Base-by-base conservation (phyloP, 2,329 filamentous ascomycete genomes). In the Aspergillus sp. region DNA sequence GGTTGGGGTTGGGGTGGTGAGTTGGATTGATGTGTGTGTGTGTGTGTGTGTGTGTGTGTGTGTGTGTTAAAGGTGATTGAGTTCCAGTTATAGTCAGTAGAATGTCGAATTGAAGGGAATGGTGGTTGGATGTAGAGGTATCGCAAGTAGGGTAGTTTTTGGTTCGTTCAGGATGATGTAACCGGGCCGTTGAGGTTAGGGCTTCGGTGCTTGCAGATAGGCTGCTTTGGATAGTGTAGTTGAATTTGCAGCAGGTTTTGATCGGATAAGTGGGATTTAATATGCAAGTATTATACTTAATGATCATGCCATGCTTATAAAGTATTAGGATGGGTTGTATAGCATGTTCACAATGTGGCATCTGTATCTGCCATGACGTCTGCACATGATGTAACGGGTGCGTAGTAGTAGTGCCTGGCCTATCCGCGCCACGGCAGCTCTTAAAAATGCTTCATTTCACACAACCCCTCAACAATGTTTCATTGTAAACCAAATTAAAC, bases 371-470 rank as follows among this genome's bases (percentile, higher is more conserved):
- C 21, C 23, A 50, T 50, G 47, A 50, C 47, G 47, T 50, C 25
- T 27, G 47, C 3, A 10, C 44, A 65, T 65, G 62, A 59, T 64
- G 60, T 61, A 62, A 62, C 60, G 15, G 47, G 13, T 50, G 47
- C 47, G 47, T 50, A 50, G 25, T 44, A 5, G 17, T 23, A 27
- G 44, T 48, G 23, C 25, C 47, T 50, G 47, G 30, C 8, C 27
- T 30, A 50, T 27, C 15, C 47, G 23, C 21, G 23, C 25, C 44
- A n/a, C 44, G n/a, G 15, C 44, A n/a, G 25, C 47, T 25, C 27
- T 49, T 30, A 50, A 50, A 13, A 49, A 30, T 42, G 39, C 15
- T 42, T 19, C 19, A 23, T 23, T 30, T 30, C 27, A 30, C 27
- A 30, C 27, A 30, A 8, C 25, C 0, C 7, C 7, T 1, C 7